Percentiles rank a stretch among this genome's conserved stretches.
Conservation (phyloP, 1,284 basidiomycete genomes). For the Leccinum cinnamomeum region DNA sequence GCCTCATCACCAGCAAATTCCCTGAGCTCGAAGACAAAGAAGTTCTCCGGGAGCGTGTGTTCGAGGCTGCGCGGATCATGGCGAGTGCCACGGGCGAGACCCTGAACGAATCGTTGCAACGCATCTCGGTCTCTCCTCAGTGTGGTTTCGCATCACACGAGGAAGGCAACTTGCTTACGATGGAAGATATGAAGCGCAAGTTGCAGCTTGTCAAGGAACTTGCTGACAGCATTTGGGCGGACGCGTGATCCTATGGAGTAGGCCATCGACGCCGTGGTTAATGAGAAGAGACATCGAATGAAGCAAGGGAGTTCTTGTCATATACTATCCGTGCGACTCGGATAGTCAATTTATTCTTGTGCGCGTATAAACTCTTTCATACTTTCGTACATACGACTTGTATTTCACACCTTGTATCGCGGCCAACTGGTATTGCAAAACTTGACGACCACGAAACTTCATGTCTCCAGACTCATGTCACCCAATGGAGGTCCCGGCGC, state of each 20-base stretch:
- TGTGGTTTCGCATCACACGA: not conserved
- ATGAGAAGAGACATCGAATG: not conserved
- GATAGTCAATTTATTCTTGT: not conserved
- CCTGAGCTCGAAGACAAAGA: slow-evolving; percentile 44
- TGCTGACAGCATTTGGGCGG: not conserved
- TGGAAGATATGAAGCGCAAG: not conserved
- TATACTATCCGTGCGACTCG: not conserved
- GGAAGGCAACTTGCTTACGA: not conserved
- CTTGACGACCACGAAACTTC: too few relatives aligned
- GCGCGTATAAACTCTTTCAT: not conserved
- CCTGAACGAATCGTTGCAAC: not conserved
- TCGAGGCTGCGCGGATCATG: slow-evolving; percentile 35
- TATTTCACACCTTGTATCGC: too few relatives aligned
- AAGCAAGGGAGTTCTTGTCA: not conserved
- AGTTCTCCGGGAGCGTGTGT: not conserved
- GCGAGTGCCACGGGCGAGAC: slow-evolving; percentile 45
- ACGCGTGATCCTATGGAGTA: not conserved
- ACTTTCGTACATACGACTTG: not conserved
- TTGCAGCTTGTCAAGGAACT: not conserved
- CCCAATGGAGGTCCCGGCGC: too few relatives aligned
- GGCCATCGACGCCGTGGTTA: not conserved
- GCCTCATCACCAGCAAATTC: not conserved
- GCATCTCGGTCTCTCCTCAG: not conserved
- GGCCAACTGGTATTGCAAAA: too few relatives aligned
- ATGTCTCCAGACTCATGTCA: too few relatives aligned